Evolutionary conservation across 2,329 filamentous ascomycete genomes (phyloP), one percentile per base, ranked within the genome.

Genomic region (Hirsutella thompsonii): DNA sequence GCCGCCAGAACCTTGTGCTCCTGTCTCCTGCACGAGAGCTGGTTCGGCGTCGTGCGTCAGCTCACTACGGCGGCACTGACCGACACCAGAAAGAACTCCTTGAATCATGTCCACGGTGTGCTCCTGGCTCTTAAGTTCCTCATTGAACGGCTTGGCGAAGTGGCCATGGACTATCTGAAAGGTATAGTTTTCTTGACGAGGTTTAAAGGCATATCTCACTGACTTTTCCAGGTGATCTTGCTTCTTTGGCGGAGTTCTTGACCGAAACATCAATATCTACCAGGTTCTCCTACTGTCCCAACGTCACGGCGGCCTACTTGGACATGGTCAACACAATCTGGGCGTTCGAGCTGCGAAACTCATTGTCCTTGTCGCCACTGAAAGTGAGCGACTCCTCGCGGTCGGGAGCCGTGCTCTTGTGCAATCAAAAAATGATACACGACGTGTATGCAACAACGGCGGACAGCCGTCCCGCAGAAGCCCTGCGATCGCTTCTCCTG

Each of bases 1-100:
- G 83, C 85, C 1, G 83, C 85, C 0, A 71, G 82, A 14, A 85
- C 84, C 0, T 65, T 85, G 11, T 79, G 76, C 52, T 78, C 76
- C 0, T 76, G 81, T 45, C 59, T 80, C 19, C 56, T 79, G 2
- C 64, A 68, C 16, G 58, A 66, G 3, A 58, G 64, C 20, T 78
- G 74, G 72, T 53, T 70, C 1, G 49, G 50, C 9, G 55, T 55
- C 1, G 53, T 76, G 4, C 55, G 53, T 20, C 44, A 46, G 13
- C 52, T 72, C 2, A 55, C 72, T 9, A 46, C 45, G 4, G 48
- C 55, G 2, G 56, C 57, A 5, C 43, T 58, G 8, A 52, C 8
- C n/a, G 32, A n/a, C 16, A n/a, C 6, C 9, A 9, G 32, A 5
- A 16, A 16, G 8, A 34, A 16, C 11, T 8, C 60, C 2, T 62